A percentile compares a stretch with the other conserved stretches of the same genome.
These are phyloP conservation scores for Globisporangium spiculum DNA, from an alignment of 352 stramenopile genomes.

Conservation along the genomic window DNA sequence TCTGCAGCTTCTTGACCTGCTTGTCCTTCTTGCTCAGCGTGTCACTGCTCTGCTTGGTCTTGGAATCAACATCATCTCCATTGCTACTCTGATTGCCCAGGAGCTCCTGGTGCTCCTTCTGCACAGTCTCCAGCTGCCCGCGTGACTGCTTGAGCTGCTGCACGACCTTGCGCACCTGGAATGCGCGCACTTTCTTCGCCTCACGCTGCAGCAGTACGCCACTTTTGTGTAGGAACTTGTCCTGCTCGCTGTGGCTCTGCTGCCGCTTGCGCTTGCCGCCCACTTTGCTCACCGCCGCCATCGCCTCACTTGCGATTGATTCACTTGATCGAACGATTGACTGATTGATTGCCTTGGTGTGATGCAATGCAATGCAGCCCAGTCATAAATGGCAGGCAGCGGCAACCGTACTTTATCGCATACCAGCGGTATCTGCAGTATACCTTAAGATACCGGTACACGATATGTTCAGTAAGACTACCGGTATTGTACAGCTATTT, in stretches of 20 bases:
- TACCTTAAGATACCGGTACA: neutral
- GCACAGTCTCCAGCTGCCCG: constrained; percentile 5
- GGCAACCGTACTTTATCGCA: constrained; percentile 3
- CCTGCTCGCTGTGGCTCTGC: constrained; percentile 45
- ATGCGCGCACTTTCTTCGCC: constrained; percentile 68
- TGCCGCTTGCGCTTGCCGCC: constrained; percentile 54
- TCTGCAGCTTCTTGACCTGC: constrained; percentile 39
- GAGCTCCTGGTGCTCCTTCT: constrained; percentile 3
- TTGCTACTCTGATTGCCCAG: neutral
- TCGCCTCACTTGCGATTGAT: neutral
- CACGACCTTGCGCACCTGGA: constrained; percentile 62
- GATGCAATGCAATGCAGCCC: neutral
- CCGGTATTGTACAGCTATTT: neutral
- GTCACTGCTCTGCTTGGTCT: constrained; percentile 7
- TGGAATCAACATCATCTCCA: neutral
- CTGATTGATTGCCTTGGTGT: neutral
- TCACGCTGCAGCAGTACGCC: constrained; percentile 65
- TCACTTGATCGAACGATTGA: neutral
- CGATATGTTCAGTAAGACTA: neutral
- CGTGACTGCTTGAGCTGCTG: constrained; percentile 59
- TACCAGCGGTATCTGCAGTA: too few species aligned
- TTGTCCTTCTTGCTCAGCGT: constrained; percentile 36
- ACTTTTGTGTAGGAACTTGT: constrained; percentile 76
- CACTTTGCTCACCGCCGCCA: constrained; percentile 9
- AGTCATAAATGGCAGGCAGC: constrained; percentile 2